Base-by-base conservation (phyloP, 805 yeast species). In the Wickerhamiella parazyma region DNA sequence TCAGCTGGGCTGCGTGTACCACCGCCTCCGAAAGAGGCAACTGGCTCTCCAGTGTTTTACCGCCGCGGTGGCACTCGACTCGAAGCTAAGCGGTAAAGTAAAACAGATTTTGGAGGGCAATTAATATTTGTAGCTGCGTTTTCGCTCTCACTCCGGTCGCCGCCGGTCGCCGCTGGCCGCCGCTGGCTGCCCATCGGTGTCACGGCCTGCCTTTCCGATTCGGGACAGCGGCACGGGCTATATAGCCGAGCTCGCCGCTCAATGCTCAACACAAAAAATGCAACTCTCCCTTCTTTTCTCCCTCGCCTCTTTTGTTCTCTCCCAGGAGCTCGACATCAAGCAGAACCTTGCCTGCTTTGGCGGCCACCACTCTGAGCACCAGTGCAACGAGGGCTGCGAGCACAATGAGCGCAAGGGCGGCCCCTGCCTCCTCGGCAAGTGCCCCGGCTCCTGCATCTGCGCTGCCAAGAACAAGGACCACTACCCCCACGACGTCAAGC, bases 21-120 rank as follows among this genome's bases (percentile, higher is more conserved):
- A 78, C 53, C 72, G 79, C 24, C 74, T 80, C 49, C 78, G 78
- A 22, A 76, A 82, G 48, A 79, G 76, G 53, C 75, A 73, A 51
- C 77, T 72, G 49, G 97, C 98, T 1, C 72, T 89, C 21, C 76
- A 75, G 51, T 89, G 83, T 54, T 84, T 83, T 51, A 89, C 97
- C 0, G 72, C 79, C 36, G 96, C 98, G 0, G 68, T 85, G 62
- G 83, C 84, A 55, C 67, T 89, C 49, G 97, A 89, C 60, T 96
- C 97, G 6, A 85, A 86, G n/a, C 9, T 31, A 26, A 10, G n/a
- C 8, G 36, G 14, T 5, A 20, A 31, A 16, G 33, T 38, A 1
- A 26, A 21, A 16, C 24, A 9, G 7, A 11, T 28, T 28, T 11
- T 28, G 12, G 31, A n/a, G 16, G 16, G 16, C 12, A 12, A 2